phyloP scores from a whole-genome alignment of 768 basidiomycete species.

The Hortiboletus campestris region DNA sequence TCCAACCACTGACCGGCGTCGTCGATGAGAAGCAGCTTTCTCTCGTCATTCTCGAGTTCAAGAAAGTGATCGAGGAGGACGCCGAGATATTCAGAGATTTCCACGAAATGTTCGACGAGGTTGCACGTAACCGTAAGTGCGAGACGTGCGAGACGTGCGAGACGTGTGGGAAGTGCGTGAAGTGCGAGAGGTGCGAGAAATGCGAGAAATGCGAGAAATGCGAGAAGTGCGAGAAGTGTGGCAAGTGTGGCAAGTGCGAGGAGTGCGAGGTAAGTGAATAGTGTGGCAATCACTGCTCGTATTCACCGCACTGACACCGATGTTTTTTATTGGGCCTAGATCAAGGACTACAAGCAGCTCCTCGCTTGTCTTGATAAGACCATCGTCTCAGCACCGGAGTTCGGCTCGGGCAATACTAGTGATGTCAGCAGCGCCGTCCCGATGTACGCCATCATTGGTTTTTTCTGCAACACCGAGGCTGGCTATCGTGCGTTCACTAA shows the following conservation, averaged over 20 bases:
- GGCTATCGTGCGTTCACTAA: constrained; percentile 27
- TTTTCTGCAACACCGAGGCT: constrained; percentile 21
- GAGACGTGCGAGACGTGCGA: no score
- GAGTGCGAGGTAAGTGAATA: constrained; percentile 12
- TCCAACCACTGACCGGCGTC: neutral
- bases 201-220: no score
- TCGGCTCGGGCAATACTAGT: constrained; percentile 5
- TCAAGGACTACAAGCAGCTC: constrained; percentile 1
- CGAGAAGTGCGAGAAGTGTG: no score
- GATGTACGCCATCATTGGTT: constrained; percentile 18
- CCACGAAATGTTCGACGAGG: constrained; percentile 25
- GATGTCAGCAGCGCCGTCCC: constrained; percentile 21
- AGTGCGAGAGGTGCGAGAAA: no score
- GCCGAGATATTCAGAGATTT: constrained; percentile 20
- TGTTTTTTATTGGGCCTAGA: neutral
- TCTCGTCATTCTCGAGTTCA: constrained; percentile 22
- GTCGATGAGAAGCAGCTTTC: constrained; percentile 12
- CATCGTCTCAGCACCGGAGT: constrained; percentile 11
- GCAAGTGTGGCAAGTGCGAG: no score
- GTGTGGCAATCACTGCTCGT: neutral
- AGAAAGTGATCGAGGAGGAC: constrained; percentile 22
- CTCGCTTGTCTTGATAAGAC: constrained; percentile 11
- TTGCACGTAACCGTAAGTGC: neutral
- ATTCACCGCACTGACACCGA: neutral
- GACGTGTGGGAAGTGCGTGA: no score